phyloP scores from a whole-genome alignment of 805 yeast species.

The Schwanniomyces occidentalis region DNA sequence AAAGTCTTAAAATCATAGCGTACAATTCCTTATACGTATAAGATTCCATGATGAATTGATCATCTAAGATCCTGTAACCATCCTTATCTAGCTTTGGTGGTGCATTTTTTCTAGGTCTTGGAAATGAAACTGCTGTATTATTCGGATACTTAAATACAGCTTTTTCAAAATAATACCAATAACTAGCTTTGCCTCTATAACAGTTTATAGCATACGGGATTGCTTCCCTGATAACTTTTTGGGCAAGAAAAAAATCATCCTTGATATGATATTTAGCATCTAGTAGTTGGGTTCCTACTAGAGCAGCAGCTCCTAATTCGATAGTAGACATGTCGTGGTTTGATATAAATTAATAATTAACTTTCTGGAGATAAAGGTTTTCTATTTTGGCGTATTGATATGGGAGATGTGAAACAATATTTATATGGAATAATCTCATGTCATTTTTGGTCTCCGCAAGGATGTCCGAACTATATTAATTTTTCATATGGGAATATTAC shows the following conservation, averaged over 20 bases:
- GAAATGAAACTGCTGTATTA: conserved; percentile 62
- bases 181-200: conserved; percentile 48
- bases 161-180: conserved; percentile 70
- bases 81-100: conserved; percentile 24
- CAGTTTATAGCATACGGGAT: conserved; percentile 40
- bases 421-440: no score
- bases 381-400: no score
- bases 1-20: conserved; percentile 62
- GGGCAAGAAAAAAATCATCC: conserved; percentile 57
- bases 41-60: conserved; percentile 58
- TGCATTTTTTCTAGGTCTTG: conserved; percentile 43
- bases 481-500: no score
- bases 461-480: no score
- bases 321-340: conserved; percentile 28
- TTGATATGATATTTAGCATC: conserved; percentile 46
- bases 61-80: conserved; percentile 47
- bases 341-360: no score
- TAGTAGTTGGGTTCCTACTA: conserved; percentile 44
- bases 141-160: conserved; percentile 51
- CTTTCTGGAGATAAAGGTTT: no score
- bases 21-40: conserved; percentile 72
- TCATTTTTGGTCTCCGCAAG: no score
- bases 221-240: conserved; percentile 42
- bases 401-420: no score
- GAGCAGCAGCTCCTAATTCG: conserved; percentile 44